These are phyloP conservation scores for Keqinozyma sinolaborantium DNA, from an alignment of 1,139 yeast species.

Conservation along the genomic window DNA sequence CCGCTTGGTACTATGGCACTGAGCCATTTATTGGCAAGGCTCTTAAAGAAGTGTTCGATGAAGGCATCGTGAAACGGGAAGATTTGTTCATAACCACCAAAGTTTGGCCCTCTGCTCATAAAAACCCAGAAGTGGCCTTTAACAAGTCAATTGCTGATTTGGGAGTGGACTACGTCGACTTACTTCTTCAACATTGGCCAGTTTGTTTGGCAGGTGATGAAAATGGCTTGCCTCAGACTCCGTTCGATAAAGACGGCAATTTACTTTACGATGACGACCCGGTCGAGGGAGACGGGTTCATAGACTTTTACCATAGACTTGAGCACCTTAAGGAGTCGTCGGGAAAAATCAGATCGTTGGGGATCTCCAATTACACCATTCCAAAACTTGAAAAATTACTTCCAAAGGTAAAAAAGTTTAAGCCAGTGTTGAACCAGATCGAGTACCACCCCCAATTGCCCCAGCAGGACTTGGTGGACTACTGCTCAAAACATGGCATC, in stretches of 20 bases:
- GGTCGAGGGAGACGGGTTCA: constrained; percentile 31
- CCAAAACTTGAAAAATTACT: constrained; percentile 34
- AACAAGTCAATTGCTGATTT: constrained; percentile 32
- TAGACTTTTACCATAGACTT: constrained; percentile 45
- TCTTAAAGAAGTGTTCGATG: constrained; percentile 42
- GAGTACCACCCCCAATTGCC: constrained; percentile 50
- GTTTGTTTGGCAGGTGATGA: constrained; percentile 34
- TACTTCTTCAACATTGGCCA: constrained; percentile 65
- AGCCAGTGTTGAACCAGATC: constrained; percentile 40
- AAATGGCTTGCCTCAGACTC: constrained; percentile 33
- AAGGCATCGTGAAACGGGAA: constrained; percentile 48
- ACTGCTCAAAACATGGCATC: constrained; percentile 35
- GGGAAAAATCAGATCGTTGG: constrained; percentile 31
- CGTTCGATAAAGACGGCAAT: constrained; percentile 38
- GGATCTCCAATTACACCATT: constrained; percentile 42
- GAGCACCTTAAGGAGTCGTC: constrained; percentile 37
- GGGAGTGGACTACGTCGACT: constrained; percentile 56
- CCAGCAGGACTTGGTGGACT: constrained; percentile 33
- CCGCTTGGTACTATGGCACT: constrained; percentile 48
- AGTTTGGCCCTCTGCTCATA: constrained; percentile 49
- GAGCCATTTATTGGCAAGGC: constrained; percentile 51
- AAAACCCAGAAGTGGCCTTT: constrained; percentile 35
- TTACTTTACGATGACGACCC: constrained; percentile 41
- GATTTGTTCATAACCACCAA: constrained; percentile 60
- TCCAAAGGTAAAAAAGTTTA: constrained; percentile 18